phyloP scores from a whole-genome alignment of 1,284 basidiomycete genomes.

The Ustilago loliicola region DNA sequence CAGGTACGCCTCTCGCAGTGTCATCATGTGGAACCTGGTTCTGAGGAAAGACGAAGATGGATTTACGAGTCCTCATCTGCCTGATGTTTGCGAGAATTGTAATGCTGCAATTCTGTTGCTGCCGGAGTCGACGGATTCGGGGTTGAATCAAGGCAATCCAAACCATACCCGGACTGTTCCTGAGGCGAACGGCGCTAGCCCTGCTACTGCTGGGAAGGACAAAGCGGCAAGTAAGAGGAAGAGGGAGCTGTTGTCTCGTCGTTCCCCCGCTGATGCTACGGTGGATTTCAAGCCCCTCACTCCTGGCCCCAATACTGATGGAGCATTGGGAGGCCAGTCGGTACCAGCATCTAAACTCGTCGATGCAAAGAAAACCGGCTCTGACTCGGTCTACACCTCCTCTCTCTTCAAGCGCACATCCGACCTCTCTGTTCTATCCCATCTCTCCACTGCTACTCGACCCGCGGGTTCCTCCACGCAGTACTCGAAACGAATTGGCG shows the following conservation, averaged over 20 bases:
- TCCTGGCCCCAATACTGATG: not conserved
- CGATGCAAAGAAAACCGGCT: constrained; percentile 39
- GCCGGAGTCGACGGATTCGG: constrained; percentile 32
- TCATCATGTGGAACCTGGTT: constrained; percentile 58
- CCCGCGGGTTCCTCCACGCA: constrained; percentile 19
- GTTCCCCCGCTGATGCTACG: not conserved
- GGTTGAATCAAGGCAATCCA: constrained; percentile 13
- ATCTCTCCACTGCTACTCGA: constrained; percentile 50
- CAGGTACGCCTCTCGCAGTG: constrained; percentile 27
- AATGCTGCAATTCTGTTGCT: constrained; percentile 50
- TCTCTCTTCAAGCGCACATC: constrained; percentile 45
- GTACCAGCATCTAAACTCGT: constrained; percentile 16
- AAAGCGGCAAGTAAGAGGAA: not conserved
- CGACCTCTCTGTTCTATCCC: constrained; percentile 41
- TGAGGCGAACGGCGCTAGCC: constrained; percentile 13
- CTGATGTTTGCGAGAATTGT: constrained; percentile 54
- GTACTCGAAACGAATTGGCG: constrained; percentile 46
- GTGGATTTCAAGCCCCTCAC: not conserved
- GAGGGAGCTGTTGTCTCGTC: not conserved
- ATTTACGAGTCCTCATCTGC: constrained; percentile 53
- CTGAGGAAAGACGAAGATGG: constrained; percentile 55
- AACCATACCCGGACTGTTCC: constrained; percentile 21
- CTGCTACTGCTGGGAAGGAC: not conserved
- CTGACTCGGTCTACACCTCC: constrained; percentile 10
- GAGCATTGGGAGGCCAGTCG: not conserved